Percentiles rank a stretch among this genome's conserved stretches.
phyloP scores from a whole-genome alignment of 257 asterid genomes.

The Linderniella brevidens region DNA sequence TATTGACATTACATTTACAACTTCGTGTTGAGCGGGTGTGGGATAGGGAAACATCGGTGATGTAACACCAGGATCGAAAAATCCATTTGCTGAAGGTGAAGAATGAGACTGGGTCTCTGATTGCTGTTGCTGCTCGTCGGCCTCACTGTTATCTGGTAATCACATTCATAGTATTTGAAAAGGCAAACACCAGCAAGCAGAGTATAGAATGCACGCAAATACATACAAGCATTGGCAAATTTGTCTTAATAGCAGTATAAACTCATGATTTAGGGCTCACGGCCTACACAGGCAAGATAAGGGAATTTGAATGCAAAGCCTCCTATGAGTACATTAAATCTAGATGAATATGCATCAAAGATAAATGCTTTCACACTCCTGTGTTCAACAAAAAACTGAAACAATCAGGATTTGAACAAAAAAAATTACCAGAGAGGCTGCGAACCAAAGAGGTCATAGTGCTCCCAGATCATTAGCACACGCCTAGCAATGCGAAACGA shows the following conservation, averaged over 20 bases:
- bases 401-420: neutral
- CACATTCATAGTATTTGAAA: constrained; percentile 5
- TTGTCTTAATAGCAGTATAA: no score
- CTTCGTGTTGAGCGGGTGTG: constrained; percentile 49
- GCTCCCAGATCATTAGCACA: no score
- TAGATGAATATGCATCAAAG: no score
- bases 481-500: no score
- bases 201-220: neutral
- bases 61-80: constrained; percentile 32
- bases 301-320: no score
- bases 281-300: no score
- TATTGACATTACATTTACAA: constrained; percentile 51
- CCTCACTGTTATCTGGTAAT: constrained; percentile 48
- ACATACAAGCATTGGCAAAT: no score
- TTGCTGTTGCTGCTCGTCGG: constrained; percentile 46
- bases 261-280: no score
- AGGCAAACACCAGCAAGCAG: constrained; percentile 1
- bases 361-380: no score
- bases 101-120: constrained; percentile 30
- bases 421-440: constrained; percentile 46
- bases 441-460: constrained; percentile 63
- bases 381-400: no score
- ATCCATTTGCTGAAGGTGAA: constrained; percentile 43
- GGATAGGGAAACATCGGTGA: constrained; percentile 33
- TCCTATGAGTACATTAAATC: no score